Base-by-base conservation (phyloP, 352 stramenopile genomes). In the Pythium monospermum region DNA sequence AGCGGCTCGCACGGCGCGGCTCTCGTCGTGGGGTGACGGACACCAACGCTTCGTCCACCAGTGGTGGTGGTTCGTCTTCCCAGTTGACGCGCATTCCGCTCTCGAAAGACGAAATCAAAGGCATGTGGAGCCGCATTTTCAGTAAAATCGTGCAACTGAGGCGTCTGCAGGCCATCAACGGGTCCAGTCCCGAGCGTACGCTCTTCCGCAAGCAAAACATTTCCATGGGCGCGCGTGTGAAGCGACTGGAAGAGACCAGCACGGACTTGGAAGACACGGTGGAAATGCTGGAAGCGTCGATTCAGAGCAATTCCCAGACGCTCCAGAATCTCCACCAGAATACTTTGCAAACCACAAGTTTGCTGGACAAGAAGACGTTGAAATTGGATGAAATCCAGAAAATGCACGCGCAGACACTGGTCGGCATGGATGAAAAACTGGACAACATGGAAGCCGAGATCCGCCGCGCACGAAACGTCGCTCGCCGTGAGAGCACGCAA, bases 141-240 rank as follows among this genome's bases (percentile, higher is more conserved):
- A 37, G 37, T 15, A 77, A 71, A 19, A 68, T 86, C 25, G 56
- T 88, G 19, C 74, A 83, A 36, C 35, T 88, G 40, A 56, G 69
- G 41, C 72, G 77, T 1, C 51, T 88, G 19, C 71, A 83, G 25
- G 64, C 71, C 28, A 61, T 87, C 37, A 76, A 75, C 19, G 75
- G 72, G 22, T 47, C 69, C 10, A 82, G 64, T 23, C 56, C 69
- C 12, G 75, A 87, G 25, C 68, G 66, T 49, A 61, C 69, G 7
- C 51, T 87, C 0, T 85, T 85, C 53, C 73, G 69, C 11, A 74
- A 69, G 36, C 59, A 84, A 27, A 77, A 84, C 48, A 67, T 81
- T 10, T 87, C 78, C 3, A 82, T 89, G 55, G 78, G 78, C 1
- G 66, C 71, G 10, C 75, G 75, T 2, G 69, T 89, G 3, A 71